Percentiles rank a stretch among this genome's conserved stretches.
Conservation (phyloP, 2,329 filamentous ascomycete species). For the Bimuria novae-zelandiae region DNA sequence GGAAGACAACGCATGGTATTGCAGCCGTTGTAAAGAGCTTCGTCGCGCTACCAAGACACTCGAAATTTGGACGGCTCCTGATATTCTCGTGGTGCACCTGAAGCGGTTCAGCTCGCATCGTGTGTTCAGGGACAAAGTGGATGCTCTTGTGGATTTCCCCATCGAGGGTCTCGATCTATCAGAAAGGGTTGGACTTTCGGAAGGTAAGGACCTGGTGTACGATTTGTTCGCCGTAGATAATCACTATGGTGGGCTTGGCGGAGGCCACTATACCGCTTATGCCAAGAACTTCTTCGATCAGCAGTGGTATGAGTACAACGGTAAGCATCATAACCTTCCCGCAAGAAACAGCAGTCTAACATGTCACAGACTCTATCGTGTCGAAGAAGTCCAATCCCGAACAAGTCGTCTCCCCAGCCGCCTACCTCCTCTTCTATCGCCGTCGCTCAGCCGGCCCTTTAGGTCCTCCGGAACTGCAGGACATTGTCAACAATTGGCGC, state of each 20-base stretch:
- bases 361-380: slow-evolving; percentile 71
- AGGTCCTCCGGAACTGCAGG: slow-evolving; percentile 75
- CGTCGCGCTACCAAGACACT: slow-evolving; percentile 93
- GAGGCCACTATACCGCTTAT: slow-evolving; percentile 94
- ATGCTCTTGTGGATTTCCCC: slow-evolving; percentile 89
- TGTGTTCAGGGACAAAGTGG: slow-evolving; percentile 85
- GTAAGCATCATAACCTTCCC: slow-evolving; percentile 58
- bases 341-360: no score
- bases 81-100: slow-evolving; percentile 91
- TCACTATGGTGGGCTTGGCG: slow-evolving; percentile 89
- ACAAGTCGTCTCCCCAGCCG: slow-evolving; percentile 72
- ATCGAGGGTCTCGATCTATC: slow-evolving; percentile 84
- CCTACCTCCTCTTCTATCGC: slow-evolving; percentile 95
- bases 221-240: slow-evolving; percentile 96
- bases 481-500: slow-evolving; percentile 69
- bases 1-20: slow-evolving; percentile 97
- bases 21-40: slow-evolving; percentile 92
- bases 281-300: slow-evolving; percentile 89
- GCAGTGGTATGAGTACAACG: slow-evolving; percentile 96
- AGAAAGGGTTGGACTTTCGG: slow-evolving; percentile 75
- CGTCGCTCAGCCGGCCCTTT: slow-evolving; percentile 77
- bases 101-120: slow-evolving; percentile 92
- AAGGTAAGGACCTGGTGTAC: slow-evolving; percentile 82
- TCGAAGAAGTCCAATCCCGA: slow-evolving; percentile 63
- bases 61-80: slow-evolving; percentile 94